Evolutionary conservation across 176 grass and related monocot genomes (phyloP), one percentile per base, ranked within the genome.

Genomic region (Triticum aestivum): DNA sequence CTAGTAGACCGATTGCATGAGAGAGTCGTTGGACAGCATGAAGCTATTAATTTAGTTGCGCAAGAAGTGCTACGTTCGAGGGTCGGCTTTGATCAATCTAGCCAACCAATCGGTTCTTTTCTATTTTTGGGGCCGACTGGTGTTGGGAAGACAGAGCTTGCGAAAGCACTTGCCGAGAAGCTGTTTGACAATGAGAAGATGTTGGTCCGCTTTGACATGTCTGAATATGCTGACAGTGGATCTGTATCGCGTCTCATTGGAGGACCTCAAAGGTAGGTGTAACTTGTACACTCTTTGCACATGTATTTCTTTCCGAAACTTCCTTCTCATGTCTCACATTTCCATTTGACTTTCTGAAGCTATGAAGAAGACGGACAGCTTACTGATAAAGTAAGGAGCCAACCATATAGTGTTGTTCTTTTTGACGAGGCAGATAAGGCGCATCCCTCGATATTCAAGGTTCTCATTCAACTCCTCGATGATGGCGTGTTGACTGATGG

Each of bases 71-170:
- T 51, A 5, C 47, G 47, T 51, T 51, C 47, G 1, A 51, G 13
- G 47, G 47, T 51, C 13, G 13, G 47, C 47, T 51, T 51, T 51
- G 47, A 51, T 51, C 47, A 51, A 51, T 51, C 47, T 51, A 4
- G 47, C 47, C 47, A 51, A 51, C 47, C 13, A 51, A 51, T 51
- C 3, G 47, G 47, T 4, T 51, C 47, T 0, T 78, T 91, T 11
- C 69, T 91, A 0, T 91, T 91, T 32, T 23, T 74, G 34, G 90
- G 90, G 7, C 51, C 90, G 18, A 82, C 38, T 3, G 86, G 90
- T 69, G 86, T 89, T 6, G 90, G 90, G 6, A 92, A 92, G 78
- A 92, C 78, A 18, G 90, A 89, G 37, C 86, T 92, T 3, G 64
- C 78, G 3, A 92, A 92, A 30, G 82, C 90, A 33, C 24, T 92